Evolutionary conservation across 2,329 filamentous ascomycete species (phyloP).

Genomic region (Colletotrichum sidae): DNA sequence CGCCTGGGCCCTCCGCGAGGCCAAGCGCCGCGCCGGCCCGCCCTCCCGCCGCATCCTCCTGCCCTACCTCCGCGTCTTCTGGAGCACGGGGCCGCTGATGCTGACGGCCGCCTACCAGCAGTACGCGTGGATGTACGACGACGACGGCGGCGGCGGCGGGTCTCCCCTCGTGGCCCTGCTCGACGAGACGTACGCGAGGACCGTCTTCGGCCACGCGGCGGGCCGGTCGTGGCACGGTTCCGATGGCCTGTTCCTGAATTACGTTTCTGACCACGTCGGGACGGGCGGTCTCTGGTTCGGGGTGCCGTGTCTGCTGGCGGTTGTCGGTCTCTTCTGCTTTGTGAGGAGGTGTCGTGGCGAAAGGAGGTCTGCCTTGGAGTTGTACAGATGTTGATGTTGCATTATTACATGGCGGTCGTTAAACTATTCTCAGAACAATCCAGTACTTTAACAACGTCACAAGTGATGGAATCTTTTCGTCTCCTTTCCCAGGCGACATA

Average conservation of each 20-base stretch:
- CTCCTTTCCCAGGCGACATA: no score
- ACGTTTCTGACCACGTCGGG: constrained; percentile 36
- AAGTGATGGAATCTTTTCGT: no score
- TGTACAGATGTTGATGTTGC: background rate
- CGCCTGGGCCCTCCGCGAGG: constrained; percentile 39
- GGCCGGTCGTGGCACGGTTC: constrained; percentile 42
- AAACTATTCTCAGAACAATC: background rate
- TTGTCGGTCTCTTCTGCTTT: background rate
- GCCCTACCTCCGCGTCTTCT: constrained; percentile 42
- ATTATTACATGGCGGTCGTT: background rate
- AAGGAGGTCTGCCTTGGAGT: background rate
- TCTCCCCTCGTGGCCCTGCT: constrained; percentile 26
- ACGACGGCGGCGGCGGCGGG: background rate
- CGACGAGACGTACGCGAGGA: constrained; percentile 29
- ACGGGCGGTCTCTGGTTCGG: background rate
- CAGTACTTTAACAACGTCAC: no score
- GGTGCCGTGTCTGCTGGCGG: background rate
- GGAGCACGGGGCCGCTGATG: constrained; percentile 43
- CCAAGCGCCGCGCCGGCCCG: constrained; percentile 38
- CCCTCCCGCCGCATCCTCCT: constrained; percentile 36
- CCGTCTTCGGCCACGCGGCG: constrained; percentile 38
- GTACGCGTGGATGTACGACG: constrained; percentile 36
- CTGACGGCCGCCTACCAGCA: constrained; percentile 38
- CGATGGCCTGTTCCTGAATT: constrained; percentile 40
- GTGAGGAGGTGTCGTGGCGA: constrained; percentile 10